Evolutionary conservation across 768 basidiomycete genomes (phyloP), one percentile per base, ranked within the genome.

Genomic region (Pleurotus pulmonarius): DNA sequence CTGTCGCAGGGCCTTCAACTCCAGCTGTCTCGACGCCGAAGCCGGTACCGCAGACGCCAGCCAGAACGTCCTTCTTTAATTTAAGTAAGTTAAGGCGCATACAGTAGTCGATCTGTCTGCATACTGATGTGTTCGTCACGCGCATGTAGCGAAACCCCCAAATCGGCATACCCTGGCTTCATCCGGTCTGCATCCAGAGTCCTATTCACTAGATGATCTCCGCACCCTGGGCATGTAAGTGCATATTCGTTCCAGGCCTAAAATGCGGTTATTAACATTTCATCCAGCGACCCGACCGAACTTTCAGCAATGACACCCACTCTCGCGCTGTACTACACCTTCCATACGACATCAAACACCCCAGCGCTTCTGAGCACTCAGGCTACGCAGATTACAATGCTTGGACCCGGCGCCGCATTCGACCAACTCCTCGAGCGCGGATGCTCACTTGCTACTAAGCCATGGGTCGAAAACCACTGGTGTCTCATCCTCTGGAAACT

Each of bases 381-480:
- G 24, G 65, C 56, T 43, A 55, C 25, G 20, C n/a, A 55, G 6
- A 61, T 61, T 6, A 59, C 59, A 4, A 56, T 59, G 22, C 71
- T 83, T 0, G 87, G 81, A 9, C 71, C 84, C n/a, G 60, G 72
- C 1, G 80, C 77, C 11, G 88, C 84, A 1, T 70, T 88, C 15
- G 67, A 78, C 22, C 75, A 83, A 57, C 70, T 94, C 8, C 71
- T 77, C 3, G 67, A 68, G 20, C 73, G 66, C 7, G 90, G 88
- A 0, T 94, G 92, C 59, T 67, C 64, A 2, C 77, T 92, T 20
- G 90, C 83, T 2, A 90, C 85, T 6, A 75, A 83, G 60, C 70
- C 76, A 20, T 99, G 97, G 97, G 86, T 97, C 1, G 82, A 89
- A 49, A 98, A 98, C 63, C 94, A 97, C 63, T 99, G 94, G 91